Base-by-base conservation (phyloP, 2,329 filamentous ascomycete species). In the Aspergillus novoparasiticus region DNA sequence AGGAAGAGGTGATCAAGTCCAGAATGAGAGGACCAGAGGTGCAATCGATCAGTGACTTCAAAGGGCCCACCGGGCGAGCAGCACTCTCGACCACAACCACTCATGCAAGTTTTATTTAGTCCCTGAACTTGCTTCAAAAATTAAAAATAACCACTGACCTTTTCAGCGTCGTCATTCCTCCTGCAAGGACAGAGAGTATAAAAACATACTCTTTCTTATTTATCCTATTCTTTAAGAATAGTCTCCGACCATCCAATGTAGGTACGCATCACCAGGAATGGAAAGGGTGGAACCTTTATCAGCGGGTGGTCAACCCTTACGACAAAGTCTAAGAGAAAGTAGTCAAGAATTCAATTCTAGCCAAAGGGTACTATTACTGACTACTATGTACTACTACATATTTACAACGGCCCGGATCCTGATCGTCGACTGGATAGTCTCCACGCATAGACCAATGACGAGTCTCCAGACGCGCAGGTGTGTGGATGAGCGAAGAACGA, bases 401-500 rank as follows among this genome's bases (percentile, higher is more conserved):
- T 23, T 26, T 12, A 48, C 12, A 16, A 51, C 46, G 48, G 48
- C 16, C 16, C 48, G 28, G 26, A 51, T 32, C 21, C 48, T 51
- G 48, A 51, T 51, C 26, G n/a, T 51, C 48, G 28, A 51, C 48
- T 19, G 26, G 23, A 50, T 30, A 19, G 45, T 28, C 26, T 50
- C 12, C 6, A n/a, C 19, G 48, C 28, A 32, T 32, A 51, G 70
- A 66, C 71, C 71, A 73, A 73, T 73, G 66, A 67, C 64, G 68
- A 62, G 12, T 43, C 62, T 46, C 58, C 63, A 6, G 64, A 30
- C 10, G 65, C 56, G 57, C 71, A 68, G 71, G 71, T 73, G 59
- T 63, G 59, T 60, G 45, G 45, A 50, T 54, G 46, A 43, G 43
- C 39, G 63, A 48, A 41, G 57, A 55, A 43, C 58, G 51, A 65